These are phyloP conservation scores for Mediolabrus comicus DNA, from an alignment of 108 stramenopile genomes.

Conservation along the genomic window DNA sequence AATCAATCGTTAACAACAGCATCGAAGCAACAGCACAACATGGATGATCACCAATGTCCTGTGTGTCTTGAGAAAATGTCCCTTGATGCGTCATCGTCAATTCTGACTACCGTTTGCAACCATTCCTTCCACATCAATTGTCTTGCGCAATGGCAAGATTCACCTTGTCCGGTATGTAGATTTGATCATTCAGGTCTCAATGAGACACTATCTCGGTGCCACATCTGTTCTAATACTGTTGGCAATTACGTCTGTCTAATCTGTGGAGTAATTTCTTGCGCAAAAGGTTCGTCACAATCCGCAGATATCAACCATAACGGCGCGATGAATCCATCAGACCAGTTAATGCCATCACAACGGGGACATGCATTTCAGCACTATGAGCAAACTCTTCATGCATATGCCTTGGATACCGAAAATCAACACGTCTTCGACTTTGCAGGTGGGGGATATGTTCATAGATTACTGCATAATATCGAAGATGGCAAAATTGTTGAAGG, in stretches of 20 bases:
- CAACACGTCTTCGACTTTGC: slow-evolving; percentile 97
- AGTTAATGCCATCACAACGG: slow-evolving; percentile 25
- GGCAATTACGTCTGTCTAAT: slow-evolving; percentile 79
- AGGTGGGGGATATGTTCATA: slow-evolving; percentile 94
- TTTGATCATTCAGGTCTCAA: slow-evolving; percentile 90
- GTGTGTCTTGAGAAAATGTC: slow-evolving; percentile 90
- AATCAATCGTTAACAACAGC: slow-evolving; percentile 12
- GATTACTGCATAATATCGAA: slow-evolving; percentile 85
- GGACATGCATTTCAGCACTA: slow-evolving; percentile 88
- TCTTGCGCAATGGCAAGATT: slow-evolving; percentile 78
- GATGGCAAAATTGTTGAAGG: slow-evolving; percentile 95
- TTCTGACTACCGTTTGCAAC: slow-evolving; percentile 94
- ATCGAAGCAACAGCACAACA: slow-evolving; percentile 8
- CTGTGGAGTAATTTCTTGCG: slow-evolving; percentile 87
- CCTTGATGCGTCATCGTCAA: slow-evolving; percentile 31
- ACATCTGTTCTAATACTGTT: slow-evolving; percentile 74
- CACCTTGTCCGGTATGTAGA: slow-evolving; percentile 92
- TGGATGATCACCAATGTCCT: slow-evolving; percentile 71
- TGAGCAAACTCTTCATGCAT: slow-evolving; percentile 90
- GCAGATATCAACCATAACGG: too few relatives aligned
- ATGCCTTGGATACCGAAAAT: slow-evolving; percentile 92
- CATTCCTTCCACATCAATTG: slow-evolving; percentile 94
- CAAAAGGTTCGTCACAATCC: slow-evolving; percentile 20
- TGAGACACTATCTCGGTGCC: slow-evolving; percentile 70
- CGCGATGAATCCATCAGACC: too few relatives aligned